Evolutionary conservation across 768 basidiomycete species (phyloP).

Genomic region (Hygrophorus pudorinus): DNA sequence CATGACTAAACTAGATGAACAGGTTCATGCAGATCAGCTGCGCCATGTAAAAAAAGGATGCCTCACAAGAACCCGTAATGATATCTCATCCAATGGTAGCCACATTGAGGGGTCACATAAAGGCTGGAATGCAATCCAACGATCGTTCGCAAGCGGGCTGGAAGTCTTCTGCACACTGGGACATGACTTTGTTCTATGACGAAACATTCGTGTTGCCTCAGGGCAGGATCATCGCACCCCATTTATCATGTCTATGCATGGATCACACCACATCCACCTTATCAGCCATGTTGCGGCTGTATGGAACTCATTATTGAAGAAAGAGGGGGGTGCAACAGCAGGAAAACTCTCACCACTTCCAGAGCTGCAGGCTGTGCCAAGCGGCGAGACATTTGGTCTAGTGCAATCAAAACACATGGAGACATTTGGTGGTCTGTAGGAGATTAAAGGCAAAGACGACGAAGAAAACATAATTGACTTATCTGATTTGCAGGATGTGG

Average conservation of each 20-base stretch:
- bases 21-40: conserved; percentile 19
- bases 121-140: conserved; percentile 16
- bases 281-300: conserved; percentile 9
- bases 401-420: no score
- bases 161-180: conserved; percentile 8
- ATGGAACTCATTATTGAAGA: conserved; percentile 6
- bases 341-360: not conserved
- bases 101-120: conserved; percentile 21
- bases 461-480: not conserved
- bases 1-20: not conserved
- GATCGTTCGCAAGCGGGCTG: conserved; percentile 15
- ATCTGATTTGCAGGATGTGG: no score
- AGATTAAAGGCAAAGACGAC: not conserved
- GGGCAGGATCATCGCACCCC: not conserved
- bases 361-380: not conserved
- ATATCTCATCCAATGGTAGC: conserved; percentile 16
- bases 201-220: conserved; percentile 11
- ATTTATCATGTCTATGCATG: conserved; percentile 10
- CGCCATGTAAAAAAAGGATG: conserved; percentile 20
- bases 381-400: not conserved
- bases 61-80: conserved; percentile 11
- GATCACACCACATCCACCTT: conserved; percentile 17
- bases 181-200: conserved; percentile 15
- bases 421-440: not conserved
- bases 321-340: not conserved